Base-by-base conservation (phyloP, 768 basidiomycete genomes). In the Lanmaoa rubissima region DNA sequence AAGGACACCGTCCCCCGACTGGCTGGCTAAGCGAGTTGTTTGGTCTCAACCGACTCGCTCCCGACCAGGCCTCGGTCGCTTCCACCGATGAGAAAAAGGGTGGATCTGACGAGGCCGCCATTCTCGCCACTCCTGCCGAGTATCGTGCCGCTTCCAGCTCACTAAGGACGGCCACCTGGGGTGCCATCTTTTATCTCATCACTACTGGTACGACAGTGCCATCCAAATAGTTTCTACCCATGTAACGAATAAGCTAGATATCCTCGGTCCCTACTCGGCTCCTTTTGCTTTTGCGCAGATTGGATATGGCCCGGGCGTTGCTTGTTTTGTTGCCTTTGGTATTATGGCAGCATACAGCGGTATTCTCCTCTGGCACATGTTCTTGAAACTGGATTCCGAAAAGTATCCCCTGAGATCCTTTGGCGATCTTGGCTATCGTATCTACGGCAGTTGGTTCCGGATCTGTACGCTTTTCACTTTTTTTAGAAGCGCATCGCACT, bases 191-290 rank as follows among this genome's bases (percentile, higher is more conserved):
- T 57, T 83, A 80, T 61, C 70, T 83, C 24, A 83, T 84, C 53
- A 84, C 83, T 2, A 84, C 82, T 1, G 71, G 71, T 71, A 56
- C 32, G 64, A 39, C 11, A 19, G 3, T 0, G 14, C 9, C n/a
- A 11, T 45, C 17, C 9, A 1, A 13, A 3, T 12, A 2, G 5
- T 17, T 5, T 19, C 1, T 5, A 4, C 17, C 28, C 19, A 13
- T 44, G 56, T 61, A n/a, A 65, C 24, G 2, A n/a, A 13, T 0
- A 9, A 11, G 7, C 1, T 65, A 64, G 84, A 86, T 58, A 83
- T 85, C 45, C 73, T 86, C 13, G 84, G 84, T 8, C 84, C 83
- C 1, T 84, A 82, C 69, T 82, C 83, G 35, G 78, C 83, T 0
- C 83, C 84, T 3, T 85, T 61, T 47, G 80, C 84, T 2, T 83